Evolutionary conservation across 2,329 filamentous ascomycete species (phyloP).

Genomic region (Calonectria henricotiae): DNA sequence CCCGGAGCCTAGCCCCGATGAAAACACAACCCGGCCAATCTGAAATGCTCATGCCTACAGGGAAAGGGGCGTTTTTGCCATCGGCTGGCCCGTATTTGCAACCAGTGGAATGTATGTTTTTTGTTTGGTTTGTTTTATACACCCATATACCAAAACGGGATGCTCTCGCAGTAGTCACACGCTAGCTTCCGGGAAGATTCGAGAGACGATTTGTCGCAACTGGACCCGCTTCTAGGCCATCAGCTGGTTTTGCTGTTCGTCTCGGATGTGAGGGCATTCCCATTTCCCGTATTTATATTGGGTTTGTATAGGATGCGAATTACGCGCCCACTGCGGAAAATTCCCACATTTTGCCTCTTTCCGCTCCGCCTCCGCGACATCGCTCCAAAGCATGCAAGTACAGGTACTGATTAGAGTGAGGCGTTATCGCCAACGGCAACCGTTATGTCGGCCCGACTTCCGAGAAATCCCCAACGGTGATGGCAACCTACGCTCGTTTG

Average conservation of each 20-base stretch:
- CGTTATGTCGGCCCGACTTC: background rate
- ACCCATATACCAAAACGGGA: background rate
- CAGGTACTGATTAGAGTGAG: background rate
- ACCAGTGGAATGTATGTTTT: background rate
- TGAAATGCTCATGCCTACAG: background rate
- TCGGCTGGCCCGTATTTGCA: background rate
- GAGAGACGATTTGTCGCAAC: background rate
- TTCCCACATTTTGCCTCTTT: background rate
- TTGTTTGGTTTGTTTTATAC: background rate
- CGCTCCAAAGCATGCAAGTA: background rate
- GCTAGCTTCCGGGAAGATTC: slow-evolving; percentile 1
- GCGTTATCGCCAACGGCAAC: background rate
- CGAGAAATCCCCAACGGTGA: background rate
- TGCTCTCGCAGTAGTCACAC: slow-evolving; percentile 6
- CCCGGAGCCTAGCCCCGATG: background rate
- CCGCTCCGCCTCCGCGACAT: background rate
- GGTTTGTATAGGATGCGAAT: background rate
- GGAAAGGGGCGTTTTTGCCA: background rate
- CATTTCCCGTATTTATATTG: background rate
- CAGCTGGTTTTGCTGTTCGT: background rate
- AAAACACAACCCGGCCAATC: background rate
- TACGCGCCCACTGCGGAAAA: background rate
- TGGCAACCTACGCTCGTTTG: background rate
- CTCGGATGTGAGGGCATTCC: slow-evolving; percentile 13
- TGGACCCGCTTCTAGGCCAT: slow-evolving; percentile 2